Conservation (phyloP, 2,329 filamentous ascomycete species). For the Diaporthe citri region DNA sequence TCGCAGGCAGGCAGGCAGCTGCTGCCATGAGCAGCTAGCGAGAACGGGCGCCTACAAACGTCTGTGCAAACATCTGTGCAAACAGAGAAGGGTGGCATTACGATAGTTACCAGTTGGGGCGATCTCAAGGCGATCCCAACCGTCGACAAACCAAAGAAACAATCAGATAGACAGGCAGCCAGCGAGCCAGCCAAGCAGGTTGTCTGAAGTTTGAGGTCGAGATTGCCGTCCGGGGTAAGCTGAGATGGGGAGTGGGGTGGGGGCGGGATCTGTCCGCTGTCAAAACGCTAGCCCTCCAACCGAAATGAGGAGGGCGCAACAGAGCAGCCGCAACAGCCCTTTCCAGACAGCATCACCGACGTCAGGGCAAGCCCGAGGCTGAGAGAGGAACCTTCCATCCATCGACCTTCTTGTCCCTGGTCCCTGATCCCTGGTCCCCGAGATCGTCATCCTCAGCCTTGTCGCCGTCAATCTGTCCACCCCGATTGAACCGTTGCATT, state of each 20-base stretch:
- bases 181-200: neutral
- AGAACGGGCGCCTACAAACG: neutral
- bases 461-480: neutral
- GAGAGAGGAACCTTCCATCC: constrained; percentile 27
- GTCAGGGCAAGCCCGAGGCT: constrained; percentile 37
- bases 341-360: constrained; percentile 38
- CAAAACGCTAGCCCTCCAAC: constrained; percentile 37
- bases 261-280: constrained; percentile 38
- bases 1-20: neutral
- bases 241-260: constrained; percentile 31
- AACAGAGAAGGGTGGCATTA: neutral
- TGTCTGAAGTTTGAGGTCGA: constrained; percentile 20
- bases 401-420: constrained; percentile 9
- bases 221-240: constrained; percentile 32
- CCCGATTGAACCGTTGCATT: neutral
- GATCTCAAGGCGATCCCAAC: neutral
- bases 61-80: constrained; percentile 18
- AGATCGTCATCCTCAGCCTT: constrained; percentile 27
- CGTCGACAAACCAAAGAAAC: neutral
- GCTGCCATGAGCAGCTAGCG: neutral
- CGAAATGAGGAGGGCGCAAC: constrained; percentile 33
- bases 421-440: neutral
- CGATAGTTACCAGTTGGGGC: neutral
- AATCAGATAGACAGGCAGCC: neutral
- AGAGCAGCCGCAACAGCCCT: constrained; percentile 31